These are phyloP conservation scores for Stagonosporopsis tanaceti DNA, from an alignment of 2,329 filamentous ascomycete species.

Conservation along the genomic window DNA sequence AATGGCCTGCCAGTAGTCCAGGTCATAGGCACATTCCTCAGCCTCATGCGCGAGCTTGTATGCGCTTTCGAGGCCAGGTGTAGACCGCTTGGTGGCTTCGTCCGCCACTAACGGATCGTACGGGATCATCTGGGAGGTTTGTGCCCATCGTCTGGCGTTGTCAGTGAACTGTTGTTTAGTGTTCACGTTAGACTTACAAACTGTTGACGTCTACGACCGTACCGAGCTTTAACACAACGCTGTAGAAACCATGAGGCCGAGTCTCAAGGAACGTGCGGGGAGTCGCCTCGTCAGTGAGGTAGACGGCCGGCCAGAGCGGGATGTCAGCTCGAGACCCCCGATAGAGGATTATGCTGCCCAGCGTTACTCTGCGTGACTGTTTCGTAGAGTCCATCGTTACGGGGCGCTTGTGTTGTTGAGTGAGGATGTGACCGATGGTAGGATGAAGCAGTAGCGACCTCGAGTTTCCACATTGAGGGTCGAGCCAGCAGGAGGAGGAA, in stretches of 20 bases:
- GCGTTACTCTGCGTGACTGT: background rate
- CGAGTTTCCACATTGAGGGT: background rate
- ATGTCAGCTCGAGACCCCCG: background rate
- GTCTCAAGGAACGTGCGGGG: slow-evolving; percentile 12
- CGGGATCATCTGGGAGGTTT: slow-evolving; percentile 18
- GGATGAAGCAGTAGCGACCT: background rate
- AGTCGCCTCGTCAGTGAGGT: slow-evolving; percentile 30
- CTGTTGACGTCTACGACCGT: background rate
- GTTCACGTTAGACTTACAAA: background rate
- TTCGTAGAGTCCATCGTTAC: background rate
- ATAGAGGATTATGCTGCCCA: slow-evolving; percentile 2
- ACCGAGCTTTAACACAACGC: slow-evolving; percentile 11
- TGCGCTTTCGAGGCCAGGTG: slow-evolving; percentile 23
- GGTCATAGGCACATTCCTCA: background rate
- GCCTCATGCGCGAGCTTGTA: slow-evolving; percentile 12
- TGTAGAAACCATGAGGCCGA: slow-evolving; percentile 24
- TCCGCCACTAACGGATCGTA: slow-evolving; percentile 21
- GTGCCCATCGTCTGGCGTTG: slow-evolving; percentile 31
- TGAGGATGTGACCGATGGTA: background rate
- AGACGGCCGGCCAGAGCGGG: slow-evolving; percentile 1
- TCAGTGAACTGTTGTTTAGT: slow-evolving; percentile 1
- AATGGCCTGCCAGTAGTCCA: slow-evolving; percentile 26
- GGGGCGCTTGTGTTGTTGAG: background rate
- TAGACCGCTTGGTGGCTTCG: slow-evolving; percentile 2
- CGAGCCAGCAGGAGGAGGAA: background rate